Conservation (phyloP, 495 filamentous ascomycete genomes). For the Aspergillus avenaceus region DNA sequence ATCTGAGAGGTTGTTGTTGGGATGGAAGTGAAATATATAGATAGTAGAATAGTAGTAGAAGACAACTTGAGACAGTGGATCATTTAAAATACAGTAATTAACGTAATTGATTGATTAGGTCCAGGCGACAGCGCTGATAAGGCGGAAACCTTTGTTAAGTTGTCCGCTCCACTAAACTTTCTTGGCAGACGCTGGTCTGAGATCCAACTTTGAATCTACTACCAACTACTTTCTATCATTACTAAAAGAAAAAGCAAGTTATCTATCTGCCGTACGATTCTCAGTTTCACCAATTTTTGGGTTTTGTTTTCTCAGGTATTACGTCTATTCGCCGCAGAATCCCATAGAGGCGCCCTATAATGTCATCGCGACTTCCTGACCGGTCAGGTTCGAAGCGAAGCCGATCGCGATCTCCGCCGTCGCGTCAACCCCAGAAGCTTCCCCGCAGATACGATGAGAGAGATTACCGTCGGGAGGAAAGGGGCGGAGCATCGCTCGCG, state of each 20-base stretch:
- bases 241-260: too few relatives aligned
- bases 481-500: constrained; percentile 17
- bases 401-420: constrained; percentile 42
- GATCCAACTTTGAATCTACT: too few relatives aligned
- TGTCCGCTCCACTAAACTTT: background rate
- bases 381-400: constrained; percentile 30
- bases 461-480: constrained; percentile 20
- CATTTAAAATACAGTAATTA: too few relatives aligned
- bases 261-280: too few relatives aligned
- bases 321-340: too few relatives aligned
- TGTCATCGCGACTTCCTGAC: constrained; percentile 33
- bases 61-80: too few relatives aligned
- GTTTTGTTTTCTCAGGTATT: too few relatives aligned
- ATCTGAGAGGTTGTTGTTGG: background rate
- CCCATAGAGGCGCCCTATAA: constrained; percentile 5
- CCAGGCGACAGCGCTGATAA: background rate
- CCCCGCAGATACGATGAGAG: constrained; percentile 31
- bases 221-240: too few relatives aligned
- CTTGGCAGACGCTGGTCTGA: background rate
- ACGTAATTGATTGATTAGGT: too few relatives aligned
- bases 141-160: background rate
- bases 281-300: too few relatives aligned
- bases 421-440: constrained; percentile 37
- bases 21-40: background rate
- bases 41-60: too few relatives aligned